Evolutionary conservation across 768 basidiomycete species (phyloP), one percentile per base, ranked within the genome.

Genomic region (Phlebiopsis gigantea): DNA sequence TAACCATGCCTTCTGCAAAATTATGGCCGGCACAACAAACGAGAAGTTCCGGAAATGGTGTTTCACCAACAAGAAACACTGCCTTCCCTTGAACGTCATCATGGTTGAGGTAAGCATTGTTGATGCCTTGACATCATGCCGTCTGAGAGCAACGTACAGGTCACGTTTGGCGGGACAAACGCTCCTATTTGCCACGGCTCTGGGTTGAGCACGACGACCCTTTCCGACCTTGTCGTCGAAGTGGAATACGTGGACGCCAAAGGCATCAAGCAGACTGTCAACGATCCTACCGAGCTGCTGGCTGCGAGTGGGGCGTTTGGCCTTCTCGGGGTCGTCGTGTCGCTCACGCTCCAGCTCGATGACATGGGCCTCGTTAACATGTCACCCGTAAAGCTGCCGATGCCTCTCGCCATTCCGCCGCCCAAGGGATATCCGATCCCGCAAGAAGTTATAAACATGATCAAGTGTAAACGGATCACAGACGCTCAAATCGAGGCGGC

Each of bases 291-390:
- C 41, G 64, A 68, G 61, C 61, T 69, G 17, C 61, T 53, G 44
- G 68, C 61, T 5, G 68, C 68, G 10, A 62, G 61, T 25, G 68
- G 68, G n/a, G 62, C 61, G 46, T 68, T 69, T 42, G 68, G 68
- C 15, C 48, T 69, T 30, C 59, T 69, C 6, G 68, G 68, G n/a
- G 58, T 69, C 28, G 66, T 69, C 52, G 57, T 62, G 12, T 59
- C 65, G 29, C 22, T 69, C 34, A 68, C 67, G 14, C 58, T 69
- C 10, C 62, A 62, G 54, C 46, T 68, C 29, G 67, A 69, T 53
- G 31, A 57, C 43, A 69, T 69, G 67, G 52, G 46, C 1, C 57
- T 63, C 15, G 63, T 67, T 15, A 58, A 63, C 57, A 61, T 69
- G 57, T 49, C 29, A 34, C 67, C 68, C 25, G 51, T 56, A 19